These are phyloP conservation scores for Russula abietina DNA, from an alignment of 768 basidiomycete genomes.

Conservation along the genomic window DNA sequence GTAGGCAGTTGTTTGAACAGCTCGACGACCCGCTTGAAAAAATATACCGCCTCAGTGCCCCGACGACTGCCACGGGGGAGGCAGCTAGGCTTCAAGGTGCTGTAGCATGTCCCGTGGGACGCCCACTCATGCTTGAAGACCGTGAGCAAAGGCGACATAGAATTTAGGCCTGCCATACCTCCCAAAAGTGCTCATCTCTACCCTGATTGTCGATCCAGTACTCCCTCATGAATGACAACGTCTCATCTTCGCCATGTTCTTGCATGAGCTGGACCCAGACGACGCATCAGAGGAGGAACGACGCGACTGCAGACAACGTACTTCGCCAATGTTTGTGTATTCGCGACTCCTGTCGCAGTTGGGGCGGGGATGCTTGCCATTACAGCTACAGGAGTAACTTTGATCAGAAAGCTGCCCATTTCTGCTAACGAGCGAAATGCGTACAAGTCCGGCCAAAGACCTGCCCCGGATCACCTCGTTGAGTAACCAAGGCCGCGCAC, in stretches of 20 bases:
- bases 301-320: slow-evolving; percentile 20
- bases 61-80: slow-evolving; percentile 51
- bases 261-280: slow-evolving; percentile 42
- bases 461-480: slow-evolving; percentile 30
- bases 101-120: slow-evolving; percentile 56
- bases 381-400: slow-evolving; percentile 41
- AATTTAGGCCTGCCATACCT: slow-evolving; percentile 37
- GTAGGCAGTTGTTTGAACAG: slow-evolving; percentile 68
- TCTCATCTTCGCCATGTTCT: slow-evolving; percentile 51
- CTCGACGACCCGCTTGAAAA: slow-evolving; percentile 53
- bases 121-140: slow-evolving; percentile 55
- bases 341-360: slow-evolving; percentile 39
- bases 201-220: slow-evolving; percentile 61
- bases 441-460: slow-evolving; percentile 63
- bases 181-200: slow-evolving; percentile 60
- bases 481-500: not conserved
- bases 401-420: not conserved
- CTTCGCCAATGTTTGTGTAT: slow-evolving; percentile 41
- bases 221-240: slow-evolving; percentile 55
- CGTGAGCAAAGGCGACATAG: not conserved
- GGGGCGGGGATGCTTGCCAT: slow-evolving; percentile 37
- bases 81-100: slow-evolving; percentile 54
- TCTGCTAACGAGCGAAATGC: slow-evolving; percentile 18
- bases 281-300: not conserved
- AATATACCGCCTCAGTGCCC: slow-evolving; percentile 68